These are phyloP conservation scores for Planoprotostelium fungivorum DNA, from an alignment of 78 protist genomes.

Conservation along the genomic window DNA sequence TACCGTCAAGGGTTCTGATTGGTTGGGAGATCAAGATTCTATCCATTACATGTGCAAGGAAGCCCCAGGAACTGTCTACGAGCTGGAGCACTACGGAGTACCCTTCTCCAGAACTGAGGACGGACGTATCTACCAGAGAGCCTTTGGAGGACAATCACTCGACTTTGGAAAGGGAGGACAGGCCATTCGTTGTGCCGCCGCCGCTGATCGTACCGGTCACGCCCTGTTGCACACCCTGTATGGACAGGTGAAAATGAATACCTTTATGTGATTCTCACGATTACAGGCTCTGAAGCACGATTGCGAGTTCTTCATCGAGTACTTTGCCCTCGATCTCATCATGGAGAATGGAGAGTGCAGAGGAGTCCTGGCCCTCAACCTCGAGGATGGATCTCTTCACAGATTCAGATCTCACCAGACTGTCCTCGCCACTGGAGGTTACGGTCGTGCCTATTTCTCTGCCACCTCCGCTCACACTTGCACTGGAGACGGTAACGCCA, in stretches of 20 bases:
- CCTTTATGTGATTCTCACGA: background rate
- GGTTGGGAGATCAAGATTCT: constrained; percentile 93
- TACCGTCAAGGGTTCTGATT: constrained; percentile 97
- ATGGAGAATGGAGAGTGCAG: constrained; percentile 89
- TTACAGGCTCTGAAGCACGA: constrained; percentile 61
- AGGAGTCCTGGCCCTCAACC: constrained; percentile 82
- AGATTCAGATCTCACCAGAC: constrained; percentile 85
- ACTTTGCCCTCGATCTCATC: constrained; percentile 95
- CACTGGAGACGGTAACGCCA: constrained; percentile 99
- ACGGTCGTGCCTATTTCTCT: constrained; percentile 89
- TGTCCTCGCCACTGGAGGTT: constrained; percentile 94
- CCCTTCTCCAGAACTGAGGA: constrained; percentile 98
- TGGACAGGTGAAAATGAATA: constrained; percentile 67
- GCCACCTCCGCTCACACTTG: constrained; percentile 98
- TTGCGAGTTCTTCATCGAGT: constrained; percentile 92
- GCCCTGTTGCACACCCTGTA: constrained; percentile 97
- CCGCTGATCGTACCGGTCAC: constrained; percentile 99
- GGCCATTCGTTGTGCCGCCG: constrained; percentile 94
- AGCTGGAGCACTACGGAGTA: constrained; percentile 95
- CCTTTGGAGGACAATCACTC: constrained; percentile 89
- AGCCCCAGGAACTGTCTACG: constrained; percentile 94
- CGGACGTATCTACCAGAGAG: constrained; percentile 88
- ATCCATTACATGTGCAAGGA: constrained; percentile 97
- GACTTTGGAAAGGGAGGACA: constrained; percentile 68
- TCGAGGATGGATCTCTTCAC: constrained; percentile 93